Conservation (phyloP, 139 green algal genomes). For the Tetratostichococcus sp. region DNA sequence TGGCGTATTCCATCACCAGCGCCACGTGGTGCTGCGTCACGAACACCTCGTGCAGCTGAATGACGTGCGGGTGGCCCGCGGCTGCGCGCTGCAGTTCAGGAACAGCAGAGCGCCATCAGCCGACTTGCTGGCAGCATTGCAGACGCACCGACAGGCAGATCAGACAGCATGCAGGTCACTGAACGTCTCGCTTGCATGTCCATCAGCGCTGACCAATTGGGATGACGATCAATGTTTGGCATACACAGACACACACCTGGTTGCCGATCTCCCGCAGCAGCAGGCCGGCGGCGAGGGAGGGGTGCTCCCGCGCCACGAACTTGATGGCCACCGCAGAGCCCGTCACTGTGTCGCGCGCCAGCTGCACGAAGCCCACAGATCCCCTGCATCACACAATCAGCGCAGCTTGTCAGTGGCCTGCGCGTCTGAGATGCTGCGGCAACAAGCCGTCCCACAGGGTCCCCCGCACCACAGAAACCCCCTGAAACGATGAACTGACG, state of each 20-base stretch:
- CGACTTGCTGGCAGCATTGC: too few relatives aligned
- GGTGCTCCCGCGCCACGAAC: conserved; percentile 29
- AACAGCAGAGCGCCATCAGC: too few relatives aligned
- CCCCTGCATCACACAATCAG: not conserved
- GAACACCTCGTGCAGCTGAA: conserved; percentile 33
- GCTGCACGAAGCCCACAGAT: not conserved
- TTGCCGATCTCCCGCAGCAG: conserved; percentile 10
- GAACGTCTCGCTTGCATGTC: too few relatives aligned
- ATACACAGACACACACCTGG: conserved; percentile 25
- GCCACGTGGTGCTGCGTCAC: conserved; percentile 59
- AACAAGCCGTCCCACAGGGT: too few relatives aligned
- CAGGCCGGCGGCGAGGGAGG: not conserved
- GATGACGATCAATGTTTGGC: conserved; percentile 24
- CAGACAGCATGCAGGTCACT: not conserved
- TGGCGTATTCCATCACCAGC: conserved; percentile 80
- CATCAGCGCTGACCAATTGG: too few relatives aligned
- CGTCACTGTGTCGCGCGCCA: conserved; percentile 4
- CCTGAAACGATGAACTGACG: too few relatives aligned
- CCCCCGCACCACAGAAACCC: too few relatives aligned
- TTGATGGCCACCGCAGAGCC: conserved; percentile 29
- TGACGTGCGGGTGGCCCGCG: conserved; percentile 26
- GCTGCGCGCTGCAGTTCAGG: not conserved
- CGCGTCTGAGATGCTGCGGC: too few relatives aligned
- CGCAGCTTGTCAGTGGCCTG: not conserved
- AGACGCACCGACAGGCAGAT: not conserved